Conservation (phyloP, 2,329 filamentous ascomycete genomes). For the Hypoxylon sp. region DNA sequence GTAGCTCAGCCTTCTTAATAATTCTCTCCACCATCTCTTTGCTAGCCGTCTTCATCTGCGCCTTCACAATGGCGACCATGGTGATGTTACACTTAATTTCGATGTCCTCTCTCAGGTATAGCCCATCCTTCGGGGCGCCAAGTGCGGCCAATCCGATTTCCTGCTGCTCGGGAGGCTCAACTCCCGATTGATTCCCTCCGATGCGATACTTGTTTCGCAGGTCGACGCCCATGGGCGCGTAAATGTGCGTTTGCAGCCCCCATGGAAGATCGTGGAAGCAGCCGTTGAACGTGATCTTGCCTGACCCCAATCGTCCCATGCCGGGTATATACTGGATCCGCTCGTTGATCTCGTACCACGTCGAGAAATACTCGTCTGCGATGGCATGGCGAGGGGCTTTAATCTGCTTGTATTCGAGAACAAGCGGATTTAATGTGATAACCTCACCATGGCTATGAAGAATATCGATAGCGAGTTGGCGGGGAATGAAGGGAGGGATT, state of each 20-base stretch:
- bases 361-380: constrained; percentile 75
- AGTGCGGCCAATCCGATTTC: constrained; percentile 69
- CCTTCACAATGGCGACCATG: constrained; percentile 71
- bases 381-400: constrained; percentile 72
- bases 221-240: constrained; percentile 72
- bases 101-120: constrained; percentile 75
- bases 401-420: constrained; percentile 69
- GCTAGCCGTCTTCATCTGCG: constrained; percentile 71
- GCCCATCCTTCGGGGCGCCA: constrained; percentile 68
- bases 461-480: constrained; percentile 76
- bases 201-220: constrained; percentile 74
- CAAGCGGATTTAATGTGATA: constrained; percentile 75
- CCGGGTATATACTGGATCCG: constrained; percentile 74
- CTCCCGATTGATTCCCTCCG: constrained; percentile 71
- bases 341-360: constrained; percentile 78
- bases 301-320: constrained; percentile 69
- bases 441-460: constrained; percentile 75
- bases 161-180: constrained; percentile 67
- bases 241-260: constrained; percentile 76
- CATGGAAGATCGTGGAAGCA: constrained; percentile 78
- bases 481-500: constrained; percentile 74
- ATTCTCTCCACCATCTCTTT: constrained; percentile 74
- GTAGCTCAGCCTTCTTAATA: constrained; percentile 74
- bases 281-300: constrained; percentile 73
- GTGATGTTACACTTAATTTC: constrained; percentile 75